phyloP scores from a whole-genome alignment of 1,284 basidiomycete genomes.

The Malassezia yamatoensis region DNA sequence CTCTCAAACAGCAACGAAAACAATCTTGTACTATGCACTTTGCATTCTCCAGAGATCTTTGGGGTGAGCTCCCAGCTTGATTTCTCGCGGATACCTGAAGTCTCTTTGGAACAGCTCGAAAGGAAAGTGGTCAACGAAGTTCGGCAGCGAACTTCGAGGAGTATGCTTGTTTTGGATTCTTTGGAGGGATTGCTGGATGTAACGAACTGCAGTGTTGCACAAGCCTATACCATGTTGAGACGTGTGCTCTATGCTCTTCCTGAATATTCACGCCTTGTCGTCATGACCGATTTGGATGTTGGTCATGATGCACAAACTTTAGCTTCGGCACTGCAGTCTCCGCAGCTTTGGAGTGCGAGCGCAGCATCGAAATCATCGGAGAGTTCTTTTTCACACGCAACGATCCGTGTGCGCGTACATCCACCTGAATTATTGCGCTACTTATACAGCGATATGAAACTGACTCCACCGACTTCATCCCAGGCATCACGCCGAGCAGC shows the following conservation, averaged over 20 bases:
- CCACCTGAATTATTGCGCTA: conserved; percentile 22
- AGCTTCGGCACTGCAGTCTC: conserved; percentile 20
- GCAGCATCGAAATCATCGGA: background rate
- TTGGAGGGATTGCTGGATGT: conserved; percentile 21
- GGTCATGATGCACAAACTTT: conserved; percentile 13
- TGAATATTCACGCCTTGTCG: conserved; percentile 22
- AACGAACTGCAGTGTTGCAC: conserved; percentile 1
- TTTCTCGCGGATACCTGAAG: background rate
- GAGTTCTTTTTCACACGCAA: background rate
- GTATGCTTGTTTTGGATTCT: conserved; percentile 23
- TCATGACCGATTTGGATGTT: conserved; percentile 21
- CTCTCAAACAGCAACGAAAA: conserved; percentile 1
- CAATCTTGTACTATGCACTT: conserved; percentile 14
- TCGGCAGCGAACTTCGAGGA: background rate
- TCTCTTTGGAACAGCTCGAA: background rate
- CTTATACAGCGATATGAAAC: conserved; percentile 26
- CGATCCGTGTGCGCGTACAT: conserved; percentile 17
- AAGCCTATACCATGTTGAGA: conserved; percentile 16
- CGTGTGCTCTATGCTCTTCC: conserved; percentile 8
- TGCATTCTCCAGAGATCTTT: conserved; percentile 11
- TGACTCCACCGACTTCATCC: conserved; percentile 24
- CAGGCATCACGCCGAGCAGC: conserved; percentile 12
- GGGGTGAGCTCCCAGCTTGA: background rate
- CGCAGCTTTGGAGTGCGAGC: conserved; percentile 20
- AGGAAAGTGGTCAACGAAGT: background rate